Evolutionary conservation across 305 asterid genomes (phyloP).

Genomic region (Solanum hybrid): DNA sequence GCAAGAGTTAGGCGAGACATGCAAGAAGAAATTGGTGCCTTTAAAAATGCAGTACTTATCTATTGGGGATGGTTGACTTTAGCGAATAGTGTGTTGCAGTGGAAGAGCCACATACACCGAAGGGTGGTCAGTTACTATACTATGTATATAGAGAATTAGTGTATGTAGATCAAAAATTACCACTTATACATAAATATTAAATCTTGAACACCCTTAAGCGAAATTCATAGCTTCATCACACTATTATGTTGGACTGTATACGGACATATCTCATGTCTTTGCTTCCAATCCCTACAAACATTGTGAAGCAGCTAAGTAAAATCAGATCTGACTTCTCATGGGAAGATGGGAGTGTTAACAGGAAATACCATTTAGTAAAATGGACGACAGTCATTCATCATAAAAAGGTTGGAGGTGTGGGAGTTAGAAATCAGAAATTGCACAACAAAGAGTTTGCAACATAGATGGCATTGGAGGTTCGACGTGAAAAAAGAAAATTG

Average conservation of each 20-base stretch:
- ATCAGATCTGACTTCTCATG: background rate
- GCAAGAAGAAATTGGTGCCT: background rate
- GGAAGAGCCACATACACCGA: background rate
- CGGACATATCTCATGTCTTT: background rate
- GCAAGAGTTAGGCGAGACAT: background rate
- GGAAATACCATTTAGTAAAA: background rate
- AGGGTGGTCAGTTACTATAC: background rate
- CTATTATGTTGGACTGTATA: background rate
- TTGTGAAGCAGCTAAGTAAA: background rate
- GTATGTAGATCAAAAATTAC: background rate
- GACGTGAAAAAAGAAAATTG: background rate
- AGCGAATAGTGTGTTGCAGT: background rate
- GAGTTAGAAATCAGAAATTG: background rate
- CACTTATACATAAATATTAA: background rate
- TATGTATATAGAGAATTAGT: background rate
- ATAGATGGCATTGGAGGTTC: background rate
- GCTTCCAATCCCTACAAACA: background rate
- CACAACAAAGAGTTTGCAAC: background rate
- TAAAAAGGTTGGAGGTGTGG: background rate
- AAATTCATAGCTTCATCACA: background rate
- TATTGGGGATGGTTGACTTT: background rate
- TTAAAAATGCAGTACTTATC: background rate
- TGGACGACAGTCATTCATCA: background rate
- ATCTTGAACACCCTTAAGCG: background rate
- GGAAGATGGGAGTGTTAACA: background rate